Percentiles rank a stretch among this genome's conserved stretches.
Conservation (phyloP, 495 filamentous ascomycete species). For the Penicillium roqueforti region DNA sequence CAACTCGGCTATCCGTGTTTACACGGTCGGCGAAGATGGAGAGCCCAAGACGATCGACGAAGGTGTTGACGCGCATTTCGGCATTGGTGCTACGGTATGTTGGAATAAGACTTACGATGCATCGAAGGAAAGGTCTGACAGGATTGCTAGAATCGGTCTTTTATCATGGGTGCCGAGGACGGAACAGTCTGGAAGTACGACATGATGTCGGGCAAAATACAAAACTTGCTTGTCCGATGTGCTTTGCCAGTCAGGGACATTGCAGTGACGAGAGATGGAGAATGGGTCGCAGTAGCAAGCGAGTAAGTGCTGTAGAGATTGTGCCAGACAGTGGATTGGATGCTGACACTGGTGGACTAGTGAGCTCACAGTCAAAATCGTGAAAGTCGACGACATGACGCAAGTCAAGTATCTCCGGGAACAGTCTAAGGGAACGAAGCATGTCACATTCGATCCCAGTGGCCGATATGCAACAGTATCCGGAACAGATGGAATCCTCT, state of each 20-base stretch:
- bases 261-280: constrained; percentile 72
- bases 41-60: constrained; percentile 90
- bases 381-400: constrained; percentile 72
- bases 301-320: constrained; percentile 51
- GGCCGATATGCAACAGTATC: constrained; percentile 74
- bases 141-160: constrained; percentile 62
- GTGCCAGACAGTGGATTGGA: not conserved
- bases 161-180: constrained; percentile 86
- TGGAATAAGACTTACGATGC: not conserved
- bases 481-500: constrained; percentile 81
- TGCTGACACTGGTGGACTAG: constrained; percentile 31
- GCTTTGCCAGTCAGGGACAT: constrained; percentile 82
- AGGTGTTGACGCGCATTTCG: constrained; percentile 72
- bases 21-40: constrained; percentile 82
- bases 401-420: constrained; percentile 72
- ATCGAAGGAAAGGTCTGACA: not conserved
- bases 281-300: constrained; percentile 94
- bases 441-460: constrained; percentile 82
- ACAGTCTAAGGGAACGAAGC: constrained; percentile 79
- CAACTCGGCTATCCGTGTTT: constrained; percentile 86
- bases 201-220: constrained; percentile 67
- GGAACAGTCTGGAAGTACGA: constrained; percentile 88
- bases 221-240: constrained; percentile 74
- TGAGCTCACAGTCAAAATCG: constrained; percentile 84
- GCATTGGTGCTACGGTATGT: constrained; percentile 66